Conservation (phyloP, 2,329 filamentous ascomycete species). For the Pseudogymnoascus sp. region DNA sequence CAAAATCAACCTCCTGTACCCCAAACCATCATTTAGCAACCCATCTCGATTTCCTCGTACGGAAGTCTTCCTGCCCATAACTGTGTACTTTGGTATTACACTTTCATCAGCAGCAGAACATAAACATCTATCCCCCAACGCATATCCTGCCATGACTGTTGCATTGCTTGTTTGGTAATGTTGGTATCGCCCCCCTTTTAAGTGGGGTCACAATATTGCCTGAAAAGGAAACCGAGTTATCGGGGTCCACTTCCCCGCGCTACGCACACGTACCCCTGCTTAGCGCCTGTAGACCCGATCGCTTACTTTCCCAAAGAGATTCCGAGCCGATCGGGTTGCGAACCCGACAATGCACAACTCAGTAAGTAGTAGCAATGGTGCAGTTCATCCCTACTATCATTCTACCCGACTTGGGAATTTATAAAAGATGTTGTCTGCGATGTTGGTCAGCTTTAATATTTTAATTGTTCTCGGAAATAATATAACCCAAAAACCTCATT, state of each 20-base stretch:
- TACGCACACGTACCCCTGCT: not conserved
- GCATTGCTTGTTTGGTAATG: not conserved
- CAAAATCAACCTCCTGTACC: too few species aligned
- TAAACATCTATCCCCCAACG: not conserved
- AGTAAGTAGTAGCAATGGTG: not conserved
- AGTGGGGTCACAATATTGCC: not conserved
- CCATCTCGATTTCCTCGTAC: not conserved
- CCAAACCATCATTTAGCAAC: not conserved
- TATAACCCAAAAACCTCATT: not conserved
- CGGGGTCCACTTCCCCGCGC: not conserved
- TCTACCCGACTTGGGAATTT: not conserved
- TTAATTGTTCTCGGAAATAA: not conserved
- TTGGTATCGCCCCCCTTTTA: not conserved
- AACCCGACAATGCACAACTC: not conserved
- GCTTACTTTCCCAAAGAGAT: not conserved
- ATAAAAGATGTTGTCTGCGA: not conserved
- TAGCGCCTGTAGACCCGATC: not conserved
- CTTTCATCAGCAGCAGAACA: not conserved
- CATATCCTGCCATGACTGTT: not conserved
- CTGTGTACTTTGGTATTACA: not conserved
- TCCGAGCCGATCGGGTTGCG: slow-evolving; percentile 3
- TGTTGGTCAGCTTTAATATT: not conserved
- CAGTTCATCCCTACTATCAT: not conserved
- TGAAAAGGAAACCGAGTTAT: not conserved
- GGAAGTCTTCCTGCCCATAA: not conserved